Conservation (phyloP, 2,329 filamentous ascomycete species). For the Trichoderma sp. region DNA sequence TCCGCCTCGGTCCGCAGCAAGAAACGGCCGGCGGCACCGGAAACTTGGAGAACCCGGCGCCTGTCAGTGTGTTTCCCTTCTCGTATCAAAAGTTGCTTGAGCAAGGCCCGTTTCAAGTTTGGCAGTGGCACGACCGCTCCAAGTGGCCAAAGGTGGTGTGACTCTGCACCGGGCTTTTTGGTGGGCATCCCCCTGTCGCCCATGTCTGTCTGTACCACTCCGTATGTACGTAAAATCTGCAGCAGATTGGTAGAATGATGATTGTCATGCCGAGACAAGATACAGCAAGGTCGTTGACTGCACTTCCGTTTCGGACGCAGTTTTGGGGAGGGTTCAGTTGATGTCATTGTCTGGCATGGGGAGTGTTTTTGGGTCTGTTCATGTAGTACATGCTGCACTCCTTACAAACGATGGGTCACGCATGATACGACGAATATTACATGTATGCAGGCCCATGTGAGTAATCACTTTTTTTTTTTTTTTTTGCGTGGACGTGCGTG, state of each 20-base stretch:
- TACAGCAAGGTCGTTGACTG: neutral
- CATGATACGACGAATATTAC: neutral
- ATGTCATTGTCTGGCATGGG: neutral
- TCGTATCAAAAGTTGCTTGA: neutral
- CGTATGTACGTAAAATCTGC: neutral
- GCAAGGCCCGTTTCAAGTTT: neutral
- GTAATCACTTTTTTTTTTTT: neutral
- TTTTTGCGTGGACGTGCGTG: neutral
- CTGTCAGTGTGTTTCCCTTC: neutral
- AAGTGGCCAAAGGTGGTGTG: slow-evolving; percentile 9
- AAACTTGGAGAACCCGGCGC: neutral
- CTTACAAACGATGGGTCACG: neutral
- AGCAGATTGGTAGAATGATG: neutral
- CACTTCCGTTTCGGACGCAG: neutral
- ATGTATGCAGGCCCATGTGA: neutral
- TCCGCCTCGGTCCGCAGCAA: neutral
- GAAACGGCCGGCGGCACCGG: neutral
- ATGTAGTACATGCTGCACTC: neutral
- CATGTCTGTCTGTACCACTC: no score
- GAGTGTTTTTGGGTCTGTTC: neutral
- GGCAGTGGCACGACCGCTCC: neutral
- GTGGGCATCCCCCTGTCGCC: neutral
- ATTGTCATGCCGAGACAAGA: slow-evolving; percentile 5
- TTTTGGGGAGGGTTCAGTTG: neutral
- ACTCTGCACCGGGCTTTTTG: neutral